Evolutionary conservation across 1,284 basidiomycete genomes (phyloP).

Genomic region (Apiotrichum brassicae): DNA sequence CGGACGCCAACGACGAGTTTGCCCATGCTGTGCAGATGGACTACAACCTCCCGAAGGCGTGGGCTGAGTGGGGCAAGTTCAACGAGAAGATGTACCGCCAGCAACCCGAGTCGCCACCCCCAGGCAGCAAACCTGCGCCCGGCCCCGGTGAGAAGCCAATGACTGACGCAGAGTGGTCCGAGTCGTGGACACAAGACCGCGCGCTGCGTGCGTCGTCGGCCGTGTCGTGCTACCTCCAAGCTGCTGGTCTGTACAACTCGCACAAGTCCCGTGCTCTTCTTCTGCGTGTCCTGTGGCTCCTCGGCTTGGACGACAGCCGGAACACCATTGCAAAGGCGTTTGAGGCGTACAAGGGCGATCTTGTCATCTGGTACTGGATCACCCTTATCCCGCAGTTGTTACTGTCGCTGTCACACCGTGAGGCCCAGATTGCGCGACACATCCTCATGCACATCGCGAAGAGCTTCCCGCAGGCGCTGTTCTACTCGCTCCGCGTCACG

Average conservation of each 20-base stretch:
- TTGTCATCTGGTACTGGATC: slow-evolving; percentile 99
- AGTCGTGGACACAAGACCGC: slow-evolving; percentile 39
- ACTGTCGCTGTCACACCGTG: slow-evolving; percentile 79
- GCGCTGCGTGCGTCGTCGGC: slow-evolving; percentile 78
- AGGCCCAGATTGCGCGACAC: slow-evolving; percentile 86
- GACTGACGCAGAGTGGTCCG: slow-evolving; percentile 51
- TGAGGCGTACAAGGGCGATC: slow-evolving; percentile 93
- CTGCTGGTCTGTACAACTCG: slow-evolving; percentile 91
- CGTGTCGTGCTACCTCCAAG: slow-evolving; percentile 96
- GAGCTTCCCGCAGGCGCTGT: slow-evolving; percentile 91
- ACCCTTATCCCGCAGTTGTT: slow-evolving; percentile 95
- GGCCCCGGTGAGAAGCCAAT: slow-evolving; percentile 61
- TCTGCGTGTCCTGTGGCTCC: slow-evolving; percentile 89
- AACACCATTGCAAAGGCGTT: slow-evolving; percentile 75
- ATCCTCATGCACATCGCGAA: slow-evolving; percentile 88
- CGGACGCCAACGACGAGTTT: slow-evolving; percentile 90
- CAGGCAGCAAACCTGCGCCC: slow-evolving; percentile 34
- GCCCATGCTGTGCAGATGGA: slow-evolving; percentile 94
- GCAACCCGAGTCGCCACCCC: slow-evolving; percentile 34
- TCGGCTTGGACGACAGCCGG: slow-evolving; percentile 80
- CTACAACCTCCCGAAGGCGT: slow-evolving; percentile 89
- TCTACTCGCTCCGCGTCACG: slow-evolving; percentile 88
- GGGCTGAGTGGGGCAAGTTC: slow-evolving; percentile 97
- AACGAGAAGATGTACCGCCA: slow-evolving; percentile 81
- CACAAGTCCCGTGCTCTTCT: slow-evolving; percentile 88